A percentile compares a stretch with the other conserved stretches of the same genome.
These are phyloP conservation scores for Suhomyces sp. DNA, from an alignment of 805 yeast genomes.

Conservation along the genomic window DNA sequence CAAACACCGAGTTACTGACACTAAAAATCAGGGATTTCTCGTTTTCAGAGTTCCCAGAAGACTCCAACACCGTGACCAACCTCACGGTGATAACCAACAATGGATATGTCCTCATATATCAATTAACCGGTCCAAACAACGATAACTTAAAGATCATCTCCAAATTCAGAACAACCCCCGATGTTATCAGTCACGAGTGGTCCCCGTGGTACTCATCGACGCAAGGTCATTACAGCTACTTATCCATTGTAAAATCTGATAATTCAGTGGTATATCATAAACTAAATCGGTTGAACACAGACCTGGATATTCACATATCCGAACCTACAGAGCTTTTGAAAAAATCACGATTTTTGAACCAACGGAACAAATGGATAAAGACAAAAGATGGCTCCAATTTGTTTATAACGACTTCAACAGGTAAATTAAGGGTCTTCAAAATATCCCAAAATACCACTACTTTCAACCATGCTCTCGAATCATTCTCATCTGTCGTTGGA, in stretches of 20 bases:
- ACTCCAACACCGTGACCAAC: slow-evolving; percentile 6
- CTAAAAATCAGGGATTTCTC: slow-evolving; percentile 29
- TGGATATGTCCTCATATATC: slow-evolving; percentile 16
- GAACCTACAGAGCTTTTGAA: background rate
- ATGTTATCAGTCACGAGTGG: slow-evolving; percentile 18
- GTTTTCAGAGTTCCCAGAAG: slow-evolving; percentile 17
- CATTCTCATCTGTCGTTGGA: slow-evolving; percentile 6
- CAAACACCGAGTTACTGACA: slow-evolving; percentile 18
- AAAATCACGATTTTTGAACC: slow-evolving; percentile 9
- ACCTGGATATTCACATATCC: too few species aligned
- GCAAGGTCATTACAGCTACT: too few species aligned
- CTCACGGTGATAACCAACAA: slow-evolving; percentile 16
- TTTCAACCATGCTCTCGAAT: too few species aligned
- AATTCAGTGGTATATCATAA: too few species aligned
- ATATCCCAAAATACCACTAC: too few species aligned
- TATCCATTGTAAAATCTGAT: too few species aligned
- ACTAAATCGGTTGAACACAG: too few species aligned
- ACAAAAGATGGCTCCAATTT: background rate
- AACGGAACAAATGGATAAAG: slow-evolving; percentile 10
- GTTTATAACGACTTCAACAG: slow-evolving; percentile 11
- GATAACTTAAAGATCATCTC: background rate
- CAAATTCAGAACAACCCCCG: slow-evolving; percentile 4
- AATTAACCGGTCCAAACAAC: slow-evolving; percentile 3
- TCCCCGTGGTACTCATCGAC: too few species aligned
- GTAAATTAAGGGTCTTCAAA: slow-evolving; percentile 4